Evolutionary conservation across 108 stramenopile species (phyloP).

Genomic region (Conticribra weissflogii): DNA sequence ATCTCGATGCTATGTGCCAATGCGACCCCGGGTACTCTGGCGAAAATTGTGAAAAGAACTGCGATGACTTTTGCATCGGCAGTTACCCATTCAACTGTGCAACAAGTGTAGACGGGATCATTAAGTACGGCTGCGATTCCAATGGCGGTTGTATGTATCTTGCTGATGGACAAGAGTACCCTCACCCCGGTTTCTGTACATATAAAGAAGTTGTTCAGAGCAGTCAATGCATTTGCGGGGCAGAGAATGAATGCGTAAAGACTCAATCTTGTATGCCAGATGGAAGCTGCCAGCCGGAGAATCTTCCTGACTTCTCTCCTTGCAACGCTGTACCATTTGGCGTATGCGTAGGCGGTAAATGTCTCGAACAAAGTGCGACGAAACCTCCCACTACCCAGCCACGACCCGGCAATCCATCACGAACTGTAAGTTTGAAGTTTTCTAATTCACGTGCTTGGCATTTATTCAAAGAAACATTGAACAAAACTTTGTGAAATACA

Average conservation of each 20-base stretch:
- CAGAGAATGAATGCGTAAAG: constrained; percentile 25
- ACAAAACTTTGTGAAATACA: too few species aligned
- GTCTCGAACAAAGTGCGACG: too few species aligned
- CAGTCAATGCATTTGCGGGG: constrained; percentile 9
- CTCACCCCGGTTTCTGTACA: constrained; percentile 35
- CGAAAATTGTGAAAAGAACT: constrained; percentile 32
- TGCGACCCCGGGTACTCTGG: constrained; percentile 48
- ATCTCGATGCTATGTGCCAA: constrained; percentile 26
- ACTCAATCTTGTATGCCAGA: constrained; percentile 16
- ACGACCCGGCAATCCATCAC: too few species aligned
- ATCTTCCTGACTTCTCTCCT: constrained; percentile 19
- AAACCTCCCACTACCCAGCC: too few species aligned
- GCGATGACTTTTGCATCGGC: constrained; percentile 40
- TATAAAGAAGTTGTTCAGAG: constrained; percentile 27
- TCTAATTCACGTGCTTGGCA: too few species aligned
- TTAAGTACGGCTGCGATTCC: constrained; percentile 9
- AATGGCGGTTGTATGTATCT: constrained; percentile 39
- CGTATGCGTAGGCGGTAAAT: constrained; percentile 15
- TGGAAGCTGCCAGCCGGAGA: constrained; percentile 25
- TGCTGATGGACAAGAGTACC: constrained; percentile 27
- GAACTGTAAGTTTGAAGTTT: too few species aligned
- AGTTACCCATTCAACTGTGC: constrained; percentile 25
- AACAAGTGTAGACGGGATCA: constrained; percentile 1
- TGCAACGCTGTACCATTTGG: constrained; percentile 32
- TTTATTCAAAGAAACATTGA: too few species aligned